phyloP scores from a whole-genome alignment of 2,329 filamentous ascomycete genomes.

The Nigrospora osmanthi region DNA sequence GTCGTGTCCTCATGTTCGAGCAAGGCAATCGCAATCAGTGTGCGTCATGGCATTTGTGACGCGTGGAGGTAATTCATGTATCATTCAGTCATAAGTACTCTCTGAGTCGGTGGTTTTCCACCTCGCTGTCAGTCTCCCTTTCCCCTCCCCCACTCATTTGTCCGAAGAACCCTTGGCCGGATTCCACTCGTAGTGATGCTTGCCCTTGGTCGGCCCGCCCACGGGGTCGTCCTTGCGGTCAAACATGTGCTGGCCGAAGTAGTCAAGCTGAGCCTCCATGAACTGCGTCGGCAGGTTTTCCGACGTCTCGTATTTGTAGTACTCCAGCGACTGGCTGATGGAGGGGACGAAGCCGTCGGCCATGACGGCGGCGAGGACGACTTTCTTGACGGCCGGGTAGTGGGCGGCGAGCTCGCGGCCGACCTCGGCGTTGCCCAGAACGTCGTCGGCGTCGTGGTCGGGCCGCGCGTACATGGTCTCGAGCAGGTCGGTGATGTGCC shows the following conservation, averaged over 20 bases:
- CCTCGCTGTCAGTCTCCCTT: too few species aligned
- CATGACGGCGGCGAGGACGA: conserved; percentile 45
- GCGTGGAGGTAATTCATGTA: too few species aligned
- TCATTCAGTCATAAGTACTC: too few species aligned
- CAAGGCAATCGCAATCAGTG: too few species aligned
- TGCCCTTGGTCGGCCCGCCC: conserved; percentile 44
- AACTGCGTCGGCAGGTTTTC: conserved; percentile 58
- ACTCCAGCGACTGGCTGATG: conserved; percentile 56
- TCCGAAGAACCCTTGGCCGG: conserved; percentile 19
- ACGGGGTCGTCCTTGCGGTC: conserved; percentile 47
- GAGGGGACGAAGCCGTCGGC: conserved; percentile 53
- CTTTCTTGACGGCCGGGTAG: conserved; percentile 43
- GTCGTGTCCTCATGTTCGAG: background rate
- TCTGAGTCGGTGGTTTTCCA: background rate
- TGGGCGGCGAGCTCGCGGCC: conserved; percentile 43
- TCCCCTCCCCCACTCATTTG: background rate
- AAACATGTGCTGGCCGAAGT: conserved; percentile 61
- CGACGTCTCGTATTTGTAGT: conserved; percentile 55
- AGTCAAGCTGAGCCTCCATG: conserved; percentile 64
- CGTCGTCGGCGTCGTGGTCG: conserved; percentile 32
- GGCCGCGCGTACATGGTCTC: conserved; percentile 30
- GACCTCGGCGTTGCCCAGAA: conserved; percentile 35
- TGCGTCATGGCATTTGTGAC: too few species aligned
- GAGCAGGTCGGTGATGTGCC: conserved; percentile 55
- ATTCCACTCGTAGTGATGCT: conserved; percentile 57